These are phyloP conservation scores for Cercospora zeina DNA, from an alignment of 2,329 filamentous ascomycete genomes.

Conservation along the genomic window DNA sequence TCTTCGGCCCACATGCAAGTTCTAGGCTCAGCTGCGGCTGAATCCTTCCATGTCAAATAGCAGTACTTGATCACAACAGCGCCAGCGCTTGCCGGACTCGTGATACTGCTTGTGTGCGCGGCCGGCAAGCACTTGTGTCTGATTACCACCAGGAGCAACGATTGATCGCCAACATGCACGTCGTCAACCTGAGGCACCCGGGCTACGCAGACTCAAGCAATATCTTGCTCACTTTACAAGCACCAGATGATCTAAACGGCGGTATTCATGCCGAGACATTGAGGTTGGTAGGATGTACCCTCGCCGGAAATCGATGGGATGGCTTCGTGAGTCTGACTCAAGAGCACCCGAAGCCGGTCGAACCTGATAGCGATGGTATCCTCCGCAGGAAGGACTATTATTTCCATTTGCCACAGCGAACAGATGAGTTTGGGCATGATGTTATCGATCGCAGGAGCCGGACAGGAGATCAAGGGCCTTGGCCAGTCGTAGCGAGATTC, in stretches of 20 bases:
- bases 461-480: neutral
- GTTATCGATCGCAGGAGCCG: neutral
- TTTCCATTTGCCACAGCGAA: neutral
- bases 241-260: conserved; percentile 18
- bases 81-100: neutral
- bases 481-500: neutral
- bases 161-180: neutral
- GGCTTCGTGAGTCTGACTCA: conserved; percentile 13
- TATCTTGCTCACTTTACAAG: conserved; percentile 16
- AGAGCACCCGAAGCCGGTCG: conserved; percentile 1
- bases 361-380: neutral
- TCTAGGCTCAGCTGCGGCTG: conserved; percentile 8
- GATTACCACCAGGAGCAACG: neutral
- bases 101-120: neutral
- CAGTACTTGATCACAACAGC: neutral
- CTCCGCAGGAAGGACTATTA: neutral
- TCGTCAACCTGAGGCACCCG: conserved; percentile 13
- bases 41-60: neutral
- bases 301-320: conserved; percentile 18
- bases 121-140: neutral
- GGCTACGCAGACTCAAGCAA: conserved; percentile 14
- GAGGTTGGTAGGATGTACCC: conserved; percentile 6
- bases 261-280: conserved; percentile 19
- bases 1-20: neutral
- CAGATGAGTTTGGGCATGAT: neutral